Evolutionary conservation across 2,329 filamentous ascomycete species (phyloP).

Genomic region (Whalleya microplaca): DNA sequence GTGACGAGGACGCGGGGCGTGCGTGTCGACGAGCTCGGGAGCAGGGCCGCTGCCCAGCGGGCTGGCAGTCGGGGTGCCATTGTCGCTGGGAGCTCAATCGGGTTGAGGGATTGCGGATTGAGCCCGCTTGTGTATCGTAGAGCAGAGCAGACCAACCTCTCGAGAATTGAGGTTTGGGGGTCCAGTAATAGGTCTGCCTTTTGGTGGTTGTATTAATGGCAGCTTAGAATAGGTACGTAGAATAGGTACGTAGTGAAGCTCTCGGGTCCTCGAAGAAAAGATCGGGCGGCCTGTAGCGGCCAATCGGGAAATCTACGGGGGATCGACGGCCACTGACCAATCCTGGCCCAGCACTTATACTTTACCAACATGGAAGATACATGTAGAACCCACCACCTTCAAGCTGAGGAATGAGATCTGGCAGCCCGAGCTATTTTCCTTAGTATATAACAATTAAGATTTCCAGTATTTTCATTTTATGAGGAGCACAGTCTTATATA

Average conservation of each 20-base stretch:
- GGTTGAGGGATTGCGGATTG: neutral
- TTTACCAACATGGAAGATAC: neutral
- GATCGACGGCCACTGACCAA: neutral
- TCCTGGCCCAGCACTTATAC: neutral
- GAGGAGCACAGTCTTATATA: too few relatives aligned
- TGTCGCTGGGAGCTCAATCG: slow-evolving; percentile 32
- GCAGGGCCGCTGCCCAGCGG: slow-evolving; percentile 48
- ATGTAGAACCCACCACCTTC: neutral
- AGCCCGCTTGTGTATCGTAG: neutral
- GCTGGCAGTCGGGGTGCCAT: slow-evolving; percentile 53
- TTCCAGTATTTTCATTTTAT: neutral
- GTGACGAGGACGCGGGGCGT: slow-evolving; percentile 37
- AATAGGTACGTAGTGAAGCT: slow-evolving; percentile 5
- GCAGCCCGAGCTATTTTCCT: neutral
- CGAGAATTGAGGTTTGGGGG: neutral
- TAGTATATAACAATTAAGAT: too few relatives aligned
- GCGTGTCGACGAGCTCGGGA: slow-evolving; percentile 32
- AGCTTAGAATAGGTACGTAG: slow-evolving; percentile 1
- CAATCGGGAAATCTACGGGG: slow-evolving; percentile 5
- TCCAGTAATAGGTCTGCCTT: neutral
- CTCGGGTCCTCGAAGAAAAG: slow-evolving; percentile 28
- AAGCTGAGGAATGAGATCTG: neutral
- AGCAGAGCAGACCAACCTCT: neutral
- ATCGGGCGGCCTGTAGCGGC: slow-evolving; percentile 16
- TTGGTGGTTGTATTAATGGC: neutral